Evolutionary conservation across 2,329 filamentous ascomycete species (phyloP).

Genomic region (Sclerotinia subarctica): DNA sequence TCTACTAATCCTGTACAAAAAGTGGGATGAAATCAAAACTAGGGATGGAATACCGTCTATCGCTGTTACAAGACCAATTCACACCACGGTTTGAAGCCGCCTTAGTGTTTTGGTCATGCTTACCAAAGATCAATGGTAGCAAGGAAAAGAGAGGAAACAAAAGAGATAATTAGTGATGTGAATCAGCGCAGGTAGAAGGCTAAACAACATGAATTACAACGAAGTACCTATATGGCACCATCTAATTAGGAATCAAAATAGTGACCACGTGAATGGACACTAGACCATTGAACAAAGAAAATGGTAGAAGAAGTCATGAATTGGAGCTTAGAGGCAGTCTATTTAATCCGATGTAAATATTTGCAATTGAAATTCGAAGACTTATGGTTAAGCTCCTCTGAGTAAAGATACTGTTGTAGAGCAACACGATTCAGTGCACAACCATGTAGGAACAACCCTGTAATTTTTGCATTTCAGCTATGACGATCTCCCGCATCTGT

Average conservation of each 20-base stretch:
- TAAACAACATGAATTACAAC: not conserved
- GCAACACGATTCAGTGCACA: not conserved
- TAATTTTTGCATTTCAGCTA: constrained; percentile 2
- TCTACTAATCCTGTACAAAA: not conserved
- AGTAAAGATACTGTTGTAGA: not conserved
- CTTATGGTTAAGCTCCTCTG: not conserved
- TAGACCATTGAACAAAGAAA: not conserved
- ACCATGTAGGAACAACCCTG: not conserved
- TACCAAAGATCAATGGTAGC: not conserved
- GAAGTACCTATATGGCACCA: not conserved
- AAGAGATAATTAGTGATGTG: not conserved
- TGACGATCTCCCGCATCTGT: constrained; percentile 13
- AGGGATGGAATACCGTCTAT: not conserved
- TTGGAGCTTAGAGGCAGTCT: not conserved
- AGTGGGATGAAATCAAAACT: not conserved
- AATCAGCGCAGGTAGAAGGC: not conserved
- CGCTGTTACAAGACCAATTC: not conserved
- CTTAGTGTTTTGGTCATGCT: not conserved
- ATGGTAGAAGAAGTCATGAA: not conserved
- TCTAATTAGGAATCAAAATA: not conserved
- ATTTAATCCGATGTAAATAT: not conserved
- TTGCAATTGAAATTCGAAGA: not conserved
- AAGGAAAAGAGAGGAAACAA: not conserved
- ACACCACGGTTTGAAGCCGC: not conserved
- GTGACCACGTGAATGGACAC: not conserved